Evolutionary conservation across 805 yeast genomes (phyloP), one percentile per base, ranked within the genome.

Genomic region (Ogataea sp.): DNA sequence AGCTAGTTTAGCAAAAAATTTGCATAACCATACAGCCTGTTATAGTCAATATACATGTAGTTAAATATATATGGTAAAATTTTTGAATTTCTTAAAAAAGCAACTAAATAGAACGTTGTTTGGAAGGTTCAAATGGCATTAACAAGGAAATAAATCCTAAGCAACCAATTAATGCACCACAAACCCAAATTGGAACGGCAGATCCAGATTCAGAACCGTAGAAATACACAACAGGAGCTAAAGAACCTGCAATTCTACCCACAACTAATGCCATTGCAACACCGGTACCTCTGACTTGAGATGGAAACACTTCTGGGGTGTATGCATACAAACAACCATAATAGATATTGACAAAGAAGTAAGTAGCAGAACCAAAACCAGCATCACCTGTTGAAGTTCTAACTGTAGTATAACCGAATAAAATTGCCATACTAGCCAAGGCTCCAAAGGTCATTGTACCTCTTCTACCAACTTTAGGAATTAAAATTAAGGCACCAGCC

Each of bases 401-500:
- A 11, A 78, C 79, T 3, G 80, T 73, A 13, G 85, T 79, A 45
- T 80, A 78, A 34, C 78, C 78, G 49, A 78, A 78, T 41, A 80
- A 53, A 34, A 79, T 66, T 2, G 75, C 73, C 61, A 80, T 80
- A 0, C 79, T 65, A 26, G 74, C 51, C 2, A 78, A 20, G 6
- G 78, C 68, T 20, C 83, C 78, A 27, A 65, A 56, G 1, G 61
- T 58, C 67, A 78, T 64, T 1, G 80, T 67, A 8, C 83, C 83
- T 49, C 75, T 68, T 54, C 83, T 64, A 6, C 83, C 80, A 25
- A 75, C 59, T 20, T 37, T 43, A 8, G 64, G 64, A 21, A 58
- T 50, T 29, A 38, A 17, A 27, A 58, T 47, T 26, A 68, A 39
- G 28, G 46, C 57, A 36, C 73, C 77, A 4, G 75, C 81, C 33